Evolutionary conservation across 331 rosid genomes (phyloP).

Genomic region (Saraca asoca): DNA sequence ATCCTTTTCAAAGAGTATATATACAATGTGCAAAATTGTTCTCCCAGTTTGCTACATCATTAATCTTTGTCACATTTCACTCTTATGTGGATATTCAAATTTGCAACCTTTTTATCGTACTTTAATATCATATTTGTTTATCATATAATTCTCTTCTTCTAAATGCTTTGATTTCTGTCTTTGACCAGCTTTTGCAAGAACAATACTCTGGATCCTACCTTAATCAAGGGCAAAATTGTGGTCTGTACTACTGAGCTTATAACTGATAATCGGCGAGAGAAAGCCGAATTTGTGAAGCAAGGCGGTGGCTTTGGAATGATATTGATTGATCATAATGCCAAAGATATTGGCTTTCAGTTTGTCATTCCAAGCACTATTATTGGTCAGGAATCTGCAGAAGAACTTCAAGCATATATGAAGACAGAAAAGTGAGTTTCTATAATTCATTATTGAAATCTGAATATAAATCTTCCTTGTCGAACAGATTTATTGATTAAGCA

Average conservation of each 20-base stretch:
- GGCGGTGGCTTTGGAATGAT: conserved; percentile 79
- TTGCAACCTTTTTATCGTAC: too few relatives aligned
- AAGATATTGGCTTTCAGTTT: conserved; percentile 60
- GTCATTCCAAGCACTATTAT: conserved; percentile 62
- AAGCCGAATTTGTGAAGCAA: conserved; percentile 42
- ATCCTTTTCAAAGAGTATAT: too few relatives aligned
- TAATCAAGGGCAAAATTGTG: conserved; percentile 63
- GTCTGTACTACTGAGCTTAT: conserved; percentile 59
- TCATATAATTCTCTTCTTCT: neutral
- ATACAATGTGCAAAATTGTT: too few relatives aligned
- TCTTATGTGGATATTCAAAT: too few relatives aligned
- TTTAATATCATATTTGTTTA: too few relatives aligned
- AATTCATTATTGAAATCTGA: neutral
- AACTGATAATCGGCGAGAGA: conserved; percentile 41
- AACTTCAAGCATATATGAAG: conserved; percentile 60
- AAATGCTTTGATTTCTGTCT: conserved; percentile 6
- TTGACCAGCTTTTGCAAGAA: conserved; percentile 65
- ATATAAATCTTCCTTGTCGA: neutral
- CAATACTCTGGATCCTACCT: conserved; percentile 50
- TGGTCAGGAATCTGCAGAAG: conserved; percentile 57
- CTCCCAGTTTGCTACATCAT: too few relatives aligned
- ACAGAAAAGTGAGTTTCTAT: conserved; percentile 56
- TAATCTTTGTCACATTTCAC: too few relatives aligned
- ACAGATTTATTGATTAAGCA: conserved; percentile 1
- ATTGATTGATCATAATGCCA: conserved; percentile 59